Evolutionary conservation across 257 asterid genomes (phyloP), one percentile per base, ranked within the genome.

Genomic region (Paraleonurus japonicus): DNA sequence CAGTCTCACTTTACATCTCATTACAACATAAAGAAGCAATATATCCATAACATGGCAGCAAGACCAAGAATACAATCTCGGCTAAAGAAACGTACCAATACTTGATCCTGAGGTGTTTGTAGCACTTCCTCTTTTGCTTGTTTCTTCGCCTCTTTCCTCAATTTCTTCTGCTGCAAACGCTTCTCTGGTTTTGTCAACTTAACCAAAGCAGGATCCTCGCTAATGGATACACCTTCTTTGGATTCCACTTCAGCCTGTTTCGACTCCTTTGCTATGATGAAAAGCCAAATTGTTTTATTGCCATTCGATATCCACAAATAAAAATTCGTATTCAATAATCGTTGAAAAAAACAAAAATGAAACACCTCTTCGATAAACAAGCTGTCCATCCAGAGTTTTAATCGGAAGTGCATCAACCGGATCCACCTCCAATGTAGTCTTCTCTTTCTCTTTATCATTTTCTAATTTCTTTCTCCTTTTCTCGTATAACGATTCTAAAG

Each of bases 401-500:
- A 92, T 87, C 1, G 99, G 99, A 67, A 89, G 97, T 10, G 92
- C 99, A 82, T 92, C 99, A 47, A 85, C 92, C 6, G 89, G 97
- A 85, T 95, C 90, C 62, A 95, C 95, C 78, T 89, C 97, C 71
- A 83, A 65, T 1, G 50, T 82, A 72, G 66, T 69, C 65, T 73
- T 80, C 58, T 81, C 94, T 84, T 74, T 75, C 50, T 75, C 92
- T 57, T 83, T 81, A 53, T 20, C 60, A 22, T 81, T 82, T 51
- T 75, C 82, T 77, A 78, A 47, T 75, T 83, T 88, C 82, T 78
- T 88, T 59, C 73, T 78, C 67, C 96, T 85, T 69, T 78, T 81
- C 92, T 89, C 98, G 47, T 92, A 89, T 69, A 84, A 67, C 5
- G 82, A 39, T 77, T 92, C 98, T n/a, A 92, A 75, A 58, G 80